A percentile compares a stretch with the other conserved stretches of the same genome.
Conservation (phyloP, 73 alveolate genomes). For the Tetrahymena thermophila region DNA sequence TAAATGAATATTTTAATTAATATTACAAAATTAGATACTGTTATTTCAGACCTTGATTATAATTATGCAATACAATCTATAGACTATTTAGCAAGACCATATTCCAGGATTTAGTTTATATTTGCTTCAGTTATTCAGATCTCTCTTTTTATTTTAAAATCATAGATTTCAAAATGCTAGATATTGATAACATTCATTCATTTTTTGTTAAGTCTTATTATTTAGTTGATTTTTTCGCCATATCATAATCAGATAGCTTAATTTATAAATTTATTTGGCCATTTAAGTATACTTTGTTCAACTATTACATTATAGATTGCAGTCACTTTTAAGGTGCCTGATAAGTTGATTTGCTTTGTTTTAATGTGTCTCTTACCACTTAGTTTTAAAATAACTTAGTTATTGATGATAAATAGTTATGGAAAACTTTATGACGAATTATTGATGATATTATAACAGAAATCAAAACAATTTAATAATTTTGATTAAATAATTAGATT, state of each 20-base stretch:
- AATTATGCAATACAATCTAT: no score
- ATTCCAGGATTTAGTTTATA: no score
- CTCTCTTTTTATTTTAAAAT: no score
- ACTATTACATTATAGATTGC: not conserved
- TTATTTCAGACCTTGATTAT: no score
- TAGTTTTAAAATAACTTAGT: not conserved
- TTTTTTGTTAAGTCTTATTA: no score
- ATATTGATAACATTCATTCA: no score
- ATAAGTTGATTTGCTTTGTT: not conserved
- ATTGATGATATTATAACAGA: not conserved
- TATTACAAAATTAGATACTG: no score
- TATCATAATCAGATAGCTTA: not conserved
- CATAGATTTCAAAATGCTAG: no score
- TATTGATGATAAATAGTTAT: not conserved
- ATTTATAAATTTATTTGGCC: not conserved
- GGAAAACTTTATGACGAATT: not conserved
- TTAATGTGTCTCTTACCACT: not conserved
- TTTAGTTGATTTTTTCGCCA: no score
- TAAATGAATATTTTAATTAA: no score
- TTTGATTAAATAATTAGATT: not conserved
- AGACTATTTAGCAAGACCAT: no score
- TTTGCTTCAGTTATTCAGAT: no score
- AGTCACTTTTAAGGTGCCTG: not conserved
- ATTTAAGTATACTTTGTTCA: not conserved
- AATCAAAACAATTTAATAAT: not conserved